Conservation (phyloP, 352 stramenopile species). For the Saprolegnia parasitica region DNA sequence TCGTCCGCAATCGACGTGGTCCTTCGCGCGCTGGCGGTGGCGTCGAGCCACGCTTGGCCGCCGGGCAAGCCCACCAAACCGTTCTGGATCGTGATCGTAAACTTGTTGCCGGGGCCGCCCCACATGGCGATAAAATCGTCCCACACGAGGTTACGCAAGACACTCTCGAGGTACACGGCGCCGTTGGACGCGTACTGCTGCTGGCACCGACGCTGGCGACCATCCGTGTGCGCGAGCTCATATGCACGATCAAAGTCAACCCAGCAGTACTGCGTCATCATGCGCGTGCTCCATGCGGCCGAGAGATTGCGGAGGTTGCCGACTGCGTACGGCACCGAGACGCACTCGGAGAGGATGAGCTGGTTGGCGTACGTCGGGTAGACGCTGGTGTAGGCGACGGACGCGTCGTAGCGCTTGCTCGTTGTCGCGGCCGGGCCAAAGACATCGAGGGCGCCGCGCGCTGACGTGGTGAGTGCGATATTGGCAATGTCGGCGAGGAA, state of each 20-base stretch:
- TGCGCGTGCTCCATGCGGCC: not conserved
- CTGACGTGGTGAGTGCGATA: not conserved
- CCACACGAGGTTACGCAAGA: not conserved
- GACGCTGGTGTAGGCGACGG: not conserved
- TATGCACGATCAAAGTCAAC: not conserved
- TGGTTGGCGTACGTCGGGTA: not conserved
- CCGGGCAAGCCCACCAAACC: not conserved
- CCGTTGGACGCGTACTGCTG: not conserved
- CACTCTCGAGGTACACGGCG: not conserved
- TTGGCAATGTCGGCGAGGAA: conserved; percentile 17
- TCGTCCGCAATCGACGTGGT: not conserved
- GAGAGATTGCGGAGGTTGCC: not conserved
- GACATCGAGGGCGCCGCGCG: not conserved
- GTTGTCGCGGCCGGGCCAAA: not conserved
- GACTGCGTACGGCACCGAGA: not conserved
- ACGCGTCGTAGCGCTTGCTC: not conserved
- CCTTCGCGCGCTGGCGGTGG: not conserved
- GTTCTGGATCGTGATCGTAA: conserved; percentile 5
- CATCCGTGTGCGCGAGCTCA: not conserved
- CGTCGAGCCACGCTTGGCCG: not conserved
- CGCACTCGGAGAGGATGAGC: not conserved
- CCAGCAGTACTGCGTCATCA: conserved; percentile 17
- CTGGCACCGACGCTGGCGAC: not conserved
- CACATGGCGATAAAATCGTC: not conserved
- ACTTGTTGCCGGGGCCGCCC: not conserved